phyloP scores from a whole-genome alignment of 345 rosid species.

The Citrus cavaleriei region DNA sequence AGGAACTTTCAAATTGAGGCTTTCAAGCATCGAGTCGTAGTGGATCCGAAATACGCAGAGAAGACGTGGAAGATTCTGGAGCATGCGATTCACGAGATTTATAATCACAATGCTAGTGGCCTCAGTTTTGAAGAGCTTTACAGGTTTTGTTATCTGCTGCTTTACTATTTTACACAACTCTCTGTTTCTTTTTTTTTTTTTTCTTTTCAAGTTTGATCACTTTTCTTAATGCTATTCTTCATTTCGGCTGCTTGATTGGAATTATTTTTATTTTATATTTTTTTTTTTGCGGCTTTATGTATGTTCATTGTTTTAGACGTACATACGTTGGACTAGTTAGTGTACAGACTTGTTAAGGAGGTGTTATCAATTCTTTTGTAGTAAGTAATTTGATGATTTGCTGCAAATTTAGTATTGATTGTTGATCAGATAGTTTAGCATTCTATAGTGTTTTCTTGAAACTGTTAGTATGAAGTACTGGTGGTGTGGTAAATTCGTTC shows the following conservation, averaged over 20 bases:
- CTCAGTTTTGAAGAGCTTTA: constrained; percentile 98
- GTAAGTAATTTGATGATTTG: too few species aligned
- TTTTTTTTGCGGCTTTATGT: neutral
- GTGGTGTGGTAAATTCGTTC: neutral
- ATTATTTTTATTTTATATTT: too few species aligned
- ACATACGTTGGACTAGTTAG: neutral
- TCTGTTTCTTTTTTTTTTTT: neutral
- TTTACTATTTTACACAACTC: neutral
- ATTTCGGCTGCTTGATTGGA: neutral
- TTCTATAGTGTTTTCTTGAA: neutral
- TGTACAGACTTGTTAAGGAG: neutral
- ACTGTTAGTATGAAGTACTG: neutral
- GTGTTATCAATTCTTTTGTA: neutral
- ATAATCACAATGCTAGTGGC: constrained; percentile 97
- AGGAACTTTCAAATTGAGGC: constrained; percentile 98
- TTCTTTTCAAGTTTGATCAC: neutral
- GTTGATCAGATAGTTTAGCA: neutral
- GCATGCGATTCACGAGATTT: constrained; percentile 97
- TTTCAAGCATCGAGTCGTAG: constrained; percentile 94
- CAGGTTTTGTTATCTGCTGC: constrained; percentile 38
- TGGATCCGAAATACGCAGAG: constrained; percentile 96
- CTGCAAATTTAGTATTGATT: neutral
- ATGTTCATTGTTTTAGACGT: neutral
- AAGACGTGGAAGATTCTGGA: constrained; percentile 98
- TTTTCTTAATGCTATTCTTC: neutral